These are phyloP conservation scores for maize (Zea mays) DNA, from an alignment of 176 grass and related monocot species.

Conservation along the genomic window DNA sequence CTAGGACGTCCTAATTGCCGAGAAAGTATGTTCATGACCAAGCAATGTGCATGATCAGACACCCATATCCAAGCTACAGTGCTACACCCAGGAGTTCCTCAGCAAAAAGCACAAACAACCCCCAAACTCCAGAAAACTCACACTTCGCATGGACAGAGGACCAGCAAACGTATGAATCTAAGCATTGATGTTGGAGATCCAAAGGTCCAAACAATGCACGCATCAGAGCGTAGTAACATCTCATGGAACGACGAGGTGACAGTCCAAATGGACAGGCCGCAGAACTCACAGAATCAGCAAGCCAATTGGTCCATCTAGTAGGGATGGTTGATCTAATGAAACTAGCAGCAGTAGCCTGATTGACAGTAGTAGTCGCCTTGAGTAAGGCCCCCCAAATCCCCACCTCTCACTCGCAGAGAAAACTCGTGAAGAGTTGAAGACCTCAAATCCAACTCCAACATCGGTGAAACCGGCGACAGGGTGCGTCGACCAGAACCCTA, in stretches of 20 bases:
- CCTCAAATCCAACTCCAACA: not conserved
- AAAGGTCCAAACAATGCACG: not conserved
- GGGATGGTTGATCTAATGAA: not conserved
- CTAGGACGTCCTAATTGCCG: not conserved
- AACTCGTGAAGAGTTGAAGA: not conserved
- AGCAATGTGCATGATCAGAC: not conserved
- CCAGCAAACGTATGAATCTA: not conserved
- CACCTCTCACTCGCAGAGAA: not conserved
- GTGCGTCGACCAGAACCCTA: conserved; percentile 29
- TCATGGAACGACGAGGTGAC: not conserved
- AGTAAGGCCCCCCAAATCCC: not conserved
- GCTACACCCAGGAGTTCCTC: too few species aligned
- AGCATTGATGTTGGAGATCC: not conserved
- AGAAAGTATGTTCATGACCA: not conserved
- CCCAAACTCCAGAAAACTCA: not conserved
- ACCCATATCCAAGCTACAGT: too few species aligned
- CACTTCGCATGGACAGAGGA: not conserved
- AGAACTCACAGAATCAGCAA: not conserved
- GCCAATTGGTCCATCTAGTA: not conserved
- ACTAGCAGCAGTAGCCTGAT: too few species aligned
- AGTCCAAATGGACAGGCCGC: not conserved
- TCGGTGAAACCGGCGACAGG: not conserved
- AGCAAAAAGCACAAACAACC: not conserved
- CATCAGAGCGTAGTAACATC: not conserved
- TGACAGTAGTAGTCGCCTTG: too few species aligned